Evolutionary conservation across 176 grass and related monocot genomes (phyloP).

Genomic region (Cymbopogon citratus): DNA sequence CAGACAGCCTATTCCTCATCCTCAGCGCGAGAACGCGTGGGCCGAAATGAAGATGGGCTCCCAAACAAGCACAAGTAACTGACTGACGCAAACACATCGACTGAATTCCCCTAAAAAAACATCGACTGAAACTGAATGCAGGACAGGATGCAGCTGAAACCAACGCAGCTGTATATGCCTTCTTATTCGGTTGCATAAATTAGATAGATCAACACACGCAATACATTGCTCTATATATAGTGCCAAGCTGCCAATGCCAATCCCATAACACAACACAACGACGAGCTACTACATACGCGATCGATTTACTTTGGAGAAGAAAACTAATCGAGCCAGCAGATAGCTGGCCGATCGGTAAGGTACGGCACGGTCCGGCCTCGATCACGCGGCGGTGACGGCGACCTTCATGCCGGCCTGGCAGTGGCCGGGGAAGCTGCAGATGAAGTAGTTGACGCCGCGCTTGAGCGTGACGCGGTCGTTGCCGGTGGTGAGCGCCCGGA

Average conservation of each 20-base stretch:
- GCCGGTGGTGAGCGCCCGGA: constrained; percentile 43
- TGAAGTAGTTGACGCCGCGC: constrained; percentile 77
- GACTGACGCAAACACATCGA: not conserved
- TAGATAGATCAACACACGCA: not conserved
- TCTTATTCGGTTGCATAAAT: constrained; percentile 3
- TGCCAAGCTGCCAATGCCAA: too few relatives aligned
- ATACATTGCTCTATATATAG: not conserved
- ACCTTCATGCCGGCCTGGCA: constrained; percentile 86
- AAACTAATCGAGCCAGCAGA: too few relatives aligned
- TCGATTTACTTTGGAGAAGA: not conserved
- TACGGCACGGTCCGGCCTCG: too few relatives aligned
- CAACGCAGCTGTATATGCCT: not conserved
- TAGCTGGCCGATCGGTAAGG: too few relatives aligned
- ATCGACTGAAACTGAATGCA: not conserved
- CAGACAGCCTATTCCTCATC: too few relatives aligned
- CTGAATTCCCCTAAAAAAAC: too few relatives aligned
- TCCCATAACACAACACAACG: not conserved
- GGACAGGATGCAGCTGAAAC: not conserved
- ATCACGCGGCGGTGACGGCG: constrained; percentile 53
- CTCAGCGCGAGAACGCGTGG: not conserved
- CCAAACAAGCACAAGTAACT: not conserved
- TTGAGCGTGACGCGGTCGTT: constrained; percentile 73
- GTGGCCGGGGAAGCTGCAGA: constrained; percentile 73
- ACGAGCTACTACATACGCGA: too few relatives aligned
- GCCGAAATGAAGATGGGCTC: not conserved